Percentiles rank a stretch among this genome's conserved stretches.
Evolutionary conservation across 495 filamentous ascomycete genomes (phyloP).

Genomic region (Sordaria brevicollis): DNA sequence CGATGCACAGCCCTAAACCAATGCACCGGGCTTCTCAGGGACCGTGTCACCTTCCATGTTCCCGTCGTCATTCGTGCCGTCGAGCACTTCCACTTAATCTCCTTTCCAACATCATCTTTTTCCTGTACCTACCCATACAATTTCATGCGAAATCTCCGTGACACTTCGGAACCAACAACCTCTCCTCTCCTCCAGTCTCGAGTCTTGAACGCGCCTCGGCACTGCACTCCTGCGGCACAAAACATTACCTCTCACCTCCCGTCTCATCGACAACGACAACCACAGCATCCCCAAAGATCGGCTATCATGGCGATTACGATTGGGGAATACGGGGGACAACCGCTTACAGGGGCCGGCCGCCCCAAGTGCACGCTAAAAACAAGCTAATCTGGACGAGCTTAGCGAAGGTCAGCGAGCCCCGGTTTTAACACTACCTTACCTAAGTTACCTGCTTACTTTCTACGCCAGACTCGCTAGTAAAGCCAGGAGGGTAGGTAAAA

Average conservation of each 20-base stretch:
- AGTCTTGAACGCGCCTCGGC: neutral
- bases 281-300: no score
- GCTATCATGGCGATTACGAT: neutral
- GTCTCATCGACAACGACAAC: neutral
- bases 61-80: neutral
- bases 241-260: no score
- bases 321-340: no score
- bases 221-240: neutral
- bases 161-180: neutral
- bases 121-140: neutral
- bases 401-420: no score
- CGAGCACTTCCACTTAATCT: no score
- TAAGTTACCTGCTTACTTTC: no score
- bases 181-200: neutral
- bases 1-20: neutral
- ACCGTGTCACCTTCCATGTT: neutral
- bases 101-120: neutral
- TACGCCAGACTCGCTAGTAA: no score
- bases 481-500: no score
- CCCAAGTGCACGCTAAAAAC: neutral
- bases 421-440: neutral
- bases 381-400: neutral
- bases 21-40: neutral
- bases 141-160: neutral
- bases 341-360: neutral